These are phyloP conservation scores for Tylopilus vinaceipallidus DNA, from an alignment of 768 basidiomycete genomes.

Conservation along the genomic window DNA sequence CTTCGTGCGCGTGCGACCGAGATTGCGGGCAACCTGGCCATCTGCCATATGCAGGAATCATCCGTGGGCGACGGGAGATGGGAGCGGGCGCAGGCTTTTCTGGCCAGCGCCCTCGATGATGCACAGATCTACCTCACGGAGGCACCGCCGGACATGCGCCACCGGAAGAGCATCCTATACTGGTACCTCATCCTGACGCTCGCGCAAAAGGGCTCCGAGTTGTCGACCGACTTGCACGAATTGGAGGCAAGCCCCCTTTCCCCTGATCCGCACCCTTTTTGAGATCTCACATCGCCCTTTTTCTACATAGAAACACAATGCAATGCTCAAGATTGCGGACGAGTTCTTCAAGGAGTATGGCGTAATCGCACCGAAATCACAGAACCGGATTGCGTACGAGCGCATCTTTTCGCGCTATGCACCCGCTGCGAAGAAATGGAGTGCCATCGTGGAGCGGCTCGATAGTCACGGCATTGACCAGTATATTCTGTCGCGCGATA, in stretches of 20 bases:
- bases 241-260: slow-evolving; percentile 40
- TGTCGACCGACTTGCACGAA: slow-evolving; percentile 47
- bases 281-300: neutral
- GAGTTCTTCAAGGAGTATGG: slow-evolving; percentile 48
- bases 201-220: slow-evolving; percentile 46
- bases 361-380: slow-evolving; percentile 45
- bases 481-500: slow-evolving; percentile 33
- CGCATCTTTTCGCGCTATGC: slow-evolving; percentile 46
- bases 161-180: slow-evolving; percentile 56
- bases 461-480: slow-evolving; percentile 27
- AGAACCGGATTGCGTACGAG: slow-evolving; percentile 50
- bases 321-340: slow-evolving; percentile 48
- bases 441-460: slow-evolving; percentile 37
- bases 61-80: slow-evolving; percentile 40
- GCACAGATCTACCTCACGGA: slow-evolving; percentile 50
- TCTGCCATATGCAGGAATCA: slow-evolving; percentile 42
- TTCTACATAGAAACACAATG: slow-evolving; percentile 31
- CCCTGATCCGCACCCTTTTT: neutral
- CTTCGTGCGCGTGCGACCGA: slow-evolving; percentile 59
- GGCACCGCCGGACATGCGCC: slow-evolving; percentile 58
- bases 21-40: slow-evolving; percentile 55
- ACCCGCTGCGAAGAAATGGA: slow-evolving; percentile 47
- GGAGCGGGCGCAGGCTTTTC: slow-evolving; percentile 61
- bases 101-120: slow-evolving; percentile 58
- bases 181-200: slow-evolving; percentile 57